A percentile compares a stretch with the other conserved stretches of the same genome.
Conservation (phyloP, 257 asterid genomes). For the Petunia secreta region DNA sequence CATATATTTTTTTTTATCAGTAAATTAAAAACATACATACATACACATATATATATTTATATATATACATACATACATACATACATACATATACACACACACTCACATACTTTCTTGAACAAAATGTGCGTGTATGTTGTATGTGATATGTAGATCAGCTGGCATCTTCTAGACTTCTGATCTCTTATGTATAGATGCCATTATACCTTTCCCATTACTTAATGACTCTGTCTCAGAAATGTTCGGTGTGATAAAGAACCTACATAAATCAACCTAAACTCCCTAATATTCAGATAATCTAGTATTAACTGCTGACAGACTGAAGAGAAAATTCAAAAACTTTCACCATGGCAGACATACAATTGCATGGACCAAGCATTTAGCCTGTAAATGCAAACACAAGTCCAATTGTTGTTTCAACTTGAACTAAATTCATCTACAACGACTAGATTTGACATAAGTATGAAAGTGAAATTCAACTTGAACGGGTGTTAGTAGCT, state of each 20-base stretch:
- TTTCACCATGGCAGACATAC: neutral
- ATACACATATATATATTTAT: too few species aligned
- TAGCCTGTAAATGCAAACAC: neutral
- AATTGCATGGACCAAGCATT: neutral
- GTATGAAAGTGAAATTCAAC: neutral
- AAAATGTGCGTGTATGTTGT: neutral
- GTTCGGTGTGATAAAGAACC: neutral
- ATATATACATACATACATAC: too few species aligned
- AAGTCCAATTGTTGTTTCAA: neutral
- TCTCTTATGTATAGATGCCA: neutral
- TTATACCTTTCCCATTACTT: neutral
- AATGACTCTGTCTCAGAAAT: neutral
- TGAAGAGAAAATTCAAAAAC: too few species aligned
- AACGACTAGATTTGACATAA: neutral
- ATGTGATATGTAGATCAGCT: neutral
- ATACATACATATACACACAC: too few species aligned
- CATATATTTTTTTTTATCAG: too few species aligned
- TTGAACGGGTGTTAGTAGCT: neutral
- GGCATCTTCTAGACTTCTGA: neutral
- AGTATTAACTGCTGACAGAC: neutral
- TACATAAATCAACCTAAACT: neutral
- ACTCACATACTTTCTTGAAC: neutral
- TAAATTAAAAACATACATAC: too few species aligned
- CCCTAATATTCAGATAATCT: neutral
- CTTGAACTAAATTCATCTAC: neutral